Percentiles rank a stretch among this genome's conserved stretches.
These are phyloP conservation scores for Pulveroboletus sp. DNA, from an alignment of 768 basidiomycete species.

Conservation along the genomic window DNA sequence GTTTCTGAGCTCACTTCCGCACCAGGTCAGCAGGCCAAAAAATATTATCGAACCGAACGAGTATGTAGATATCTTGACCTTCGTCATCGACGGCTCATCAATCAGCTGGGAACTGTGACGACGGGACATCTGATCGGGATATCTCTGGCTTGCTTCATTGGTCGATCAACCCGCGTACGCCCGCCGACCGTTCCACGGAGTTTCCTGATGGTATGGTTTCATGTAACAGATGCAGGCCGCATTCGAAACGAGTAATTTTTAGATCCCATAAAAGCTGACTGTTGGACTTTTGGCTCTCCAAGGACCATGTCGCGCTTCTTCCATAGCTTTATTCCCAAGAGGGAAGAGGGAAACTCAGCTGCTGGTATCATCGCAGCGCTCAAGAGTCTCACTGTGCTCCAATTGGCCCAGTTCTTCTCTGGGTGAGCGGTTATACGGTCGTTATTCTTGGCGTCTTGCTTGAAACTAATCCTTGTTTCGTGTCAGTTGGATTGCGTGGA, in stretches of 20 bases:
- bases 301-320: constrained; percentile 35
- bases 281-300: background rate
- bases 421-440: constrained; percentile 36
- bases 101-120: background rate
- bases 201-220: background rate
- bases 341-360: constrained; percentile 37
- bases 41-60: too few relatives aligned
- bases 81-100: too few relatives aligned
- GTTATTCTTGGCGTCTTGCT: background rate
- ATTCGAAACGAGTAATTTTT: constrained; percentile 4
- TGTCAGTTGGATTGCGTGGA: constrained; percentile 82
- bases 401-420: constrained; percentile 57
- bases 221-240: background rate
- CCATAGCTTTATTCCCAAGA: constrained; percentile 46
- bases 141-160: background rate
- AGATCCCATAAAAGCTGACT: constrained; percentile 15
- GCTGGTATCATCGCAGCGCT: constrained; percentile 44
- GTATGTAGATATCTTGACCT: too few relatives aligned
- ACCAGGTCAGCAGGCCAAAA: too few relatives aligned
- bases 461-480: background rate
- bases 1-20: too few relatives aligned
- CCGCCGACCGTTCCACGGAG: background rate
- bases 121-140: background rate
- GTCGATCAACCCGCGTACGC: background rate
- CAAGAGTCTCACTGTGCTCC: constrained; percentile 46